Conservation (phyloP, 2,329 filamentous ascomycete species). For the Tolypocladium cylindrosporum region DNA sequence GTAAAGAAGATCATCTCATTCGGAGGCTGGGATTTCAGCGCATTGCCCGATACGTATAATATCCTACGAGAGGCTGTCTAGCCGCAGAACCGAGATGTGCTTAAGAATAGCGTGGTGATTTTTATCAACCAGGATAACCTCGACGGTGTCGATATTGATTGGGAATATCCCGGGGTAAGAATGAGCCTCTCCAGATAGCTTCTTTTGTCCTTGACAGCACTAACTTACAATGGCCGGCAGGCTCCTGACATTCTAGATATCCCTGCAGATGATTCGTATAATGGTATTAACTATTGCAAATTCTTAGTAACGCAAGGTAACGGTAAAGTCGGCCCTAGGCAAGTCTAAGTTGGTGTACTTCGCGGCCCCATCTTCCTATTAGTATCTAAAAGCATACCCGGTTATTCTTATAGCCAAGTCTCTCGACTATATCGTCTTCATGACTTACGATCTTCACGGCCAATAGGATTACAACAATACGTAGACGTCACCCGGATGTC, state of each 20-base stretch:
- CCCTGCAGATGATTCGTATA: slow-evolving; percentile 10
- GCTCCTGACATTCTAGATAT: slow-evolving; percentile 16
- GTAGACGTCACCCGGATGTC: neutral
- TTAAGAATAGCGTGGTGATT: too few relatives aligned
- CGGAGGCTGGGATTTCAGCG: too few relatives aligned
- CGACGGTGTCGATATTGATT: too few relatives aligned
- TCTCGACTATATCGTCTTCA: slow-evolving; percentile 26
- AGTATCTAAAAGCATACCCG: slow-evolving; percentile 19
- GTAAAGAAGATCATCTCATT: too few relatives aligned
- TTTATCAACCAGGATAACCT: too few relatives aligned
- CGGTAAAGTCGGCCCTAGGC: slow-evolving; percentile 1
- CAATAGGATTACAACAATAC: slow-evolving; percentile 21
- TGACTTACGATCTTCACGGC: slow-evolving; percentile 26
- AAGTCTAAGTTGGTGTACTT: slow-evolving; percentile 17
- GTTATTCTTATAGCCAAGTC: slow-evolving; percentile 8
- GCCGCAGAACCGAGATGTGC: too few relatives aligned
- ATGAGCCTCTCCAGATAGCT: too few relatives aligned
- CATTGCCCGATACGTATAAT: too few relatives aligned
- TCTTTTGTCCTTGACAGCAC: too few relatives aligned
- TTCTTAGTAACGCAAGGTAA: slow-evolving; percentile 1
- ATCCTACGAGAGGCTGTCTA: too few relatives aligned
- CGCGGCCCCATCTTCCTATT: slow-evolving; percentile 20
- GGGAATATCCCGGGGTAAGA: too few relatives aligned
- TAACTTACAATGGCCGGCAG: neutral
- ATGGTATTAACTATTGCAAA: slow-evolving; percentile 7